These are phyloP conservation scores for Immersiporthe knoxdaviesiana DNA, from an alignment of 2,329 filamentous ascomycete species.

Conservation along the genomic window DNA sequence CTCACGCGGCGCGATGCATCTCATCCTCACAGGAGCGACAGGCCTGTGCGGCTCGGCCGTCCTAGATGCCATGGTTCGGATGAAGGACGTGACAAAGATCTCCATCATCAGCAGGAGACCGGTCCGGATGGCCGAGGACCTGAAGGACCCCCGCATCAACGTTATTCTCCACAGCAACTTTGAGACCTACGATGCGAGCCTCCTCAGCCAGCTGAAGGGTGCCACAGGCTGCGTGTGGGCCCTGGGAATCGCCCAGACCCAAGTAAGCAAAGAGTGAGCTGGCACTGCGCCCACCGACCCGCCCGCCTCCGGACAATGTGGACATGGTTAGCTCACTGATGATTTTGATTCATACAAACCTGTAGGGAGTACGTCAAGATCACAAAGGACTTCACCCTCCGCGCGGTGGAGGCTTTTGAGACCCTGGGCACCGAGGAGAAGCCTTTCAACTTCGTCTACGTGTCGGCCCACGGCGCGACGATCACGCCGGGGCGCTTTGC, in stretches of 20 bases:
- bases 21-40: constrained; percentile 71
- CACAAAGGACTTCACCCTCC: constrained; percentile 67
- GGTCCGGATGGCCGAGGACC: constrained; percentile 62
- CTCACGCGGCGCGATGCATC: constrained; percentile 52
- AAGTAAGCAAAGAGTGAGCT: constrained; percentile 61
- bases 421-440: constrained; percentile 45
- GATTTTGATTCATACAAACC: not conserved
- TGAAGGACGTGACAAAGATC: constrained; percentile 62
- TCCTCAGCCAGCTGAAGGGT: constrained; percentile 63
- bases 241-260: constrained; percentile 64
- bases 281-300: not conserved
- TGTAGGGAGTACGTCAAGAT: constrained; percentile 66
- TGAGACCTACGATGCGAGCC: constrained; percentile 56
- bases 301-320: not conserved
- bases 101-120: constrained; percentile 69
- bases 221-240: constrained; percentile 76
- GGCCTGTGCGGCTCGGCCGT: constrained; percentile 66
- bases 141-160: constrained; percentile 60
- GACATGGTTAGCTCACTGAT: not conserved
- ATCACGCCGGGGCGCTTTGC: constrained; percentile 59
- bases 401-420: constrained; percentile 64
- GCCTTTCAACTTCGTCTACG: constrained; percentile 71
- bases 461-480: constrained; percentile 68
- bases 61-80: constrained; percentile 64
- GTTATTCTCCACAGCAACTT: constrained; percentile 74